Base-by-base conservation (phyloP, 2,329 filamentous ascomycete genomes). In the Ceratocystis variospora region DNA sequence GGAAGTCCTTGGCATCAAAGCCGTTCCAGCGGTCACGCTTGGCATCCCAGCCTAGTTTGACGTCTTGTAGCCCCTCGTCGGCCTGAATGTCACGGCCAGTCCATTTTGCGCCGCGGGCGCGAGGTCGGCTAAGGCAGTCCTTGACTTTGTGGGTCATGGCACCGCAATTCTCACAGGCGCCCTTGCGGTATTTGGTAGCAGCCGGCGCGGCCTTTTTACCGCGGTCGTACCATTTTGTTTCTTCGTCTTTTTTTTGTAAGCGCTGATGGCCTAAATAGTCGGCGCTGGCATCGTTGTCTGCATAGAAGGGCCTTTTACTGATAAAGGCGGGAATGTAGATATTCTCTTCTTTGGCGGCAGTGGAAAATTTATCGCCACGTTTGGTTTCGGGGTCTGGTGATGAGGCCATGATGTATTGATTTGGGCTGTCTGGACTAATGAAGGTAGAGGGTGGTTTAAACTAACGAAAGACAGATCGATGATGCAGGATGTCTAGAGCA, bases 311-410 rank as follows among this genome's bases (percentile, higher is more conserved):
- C 71, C 95, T 92, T 76, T 96, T 96, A 72, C 91, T 92, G 78
- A 99, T 99, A 81, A 96, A 99, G 65, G 89, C 86, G 5, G 94
- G 94, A 73, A 99, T 99, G 80, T 99, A 99, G 75, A 96, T 87
- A 81, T 99, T 99, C 76, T 94, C 90, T 76, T 96, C 91, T 75
- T 96, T 96, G 66, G 81, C 83, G 4, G 77, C 76, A 8, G 76
- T 75, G 12, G 62, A 59, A n/a, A 66, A 62, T 41, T 59, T 62
- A 59, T 67, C 53, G 53, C 61, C 44, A 59, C 63, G 63, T 31
- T 59, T 59, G 3, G 25, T n/a, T 37, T 59, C 55, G 12, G 55
- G 28, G 25, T 65, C 31, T 61, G 63, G 63, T 50, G 63, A 64
- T 37, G 46, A 31, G 19, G 63, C 41, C 63, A 48, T 63, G 15